phyloP scores from a whole-genome alignment of 1,139 yeast species.

The Scheffersomyces parashehatae region DNA sequence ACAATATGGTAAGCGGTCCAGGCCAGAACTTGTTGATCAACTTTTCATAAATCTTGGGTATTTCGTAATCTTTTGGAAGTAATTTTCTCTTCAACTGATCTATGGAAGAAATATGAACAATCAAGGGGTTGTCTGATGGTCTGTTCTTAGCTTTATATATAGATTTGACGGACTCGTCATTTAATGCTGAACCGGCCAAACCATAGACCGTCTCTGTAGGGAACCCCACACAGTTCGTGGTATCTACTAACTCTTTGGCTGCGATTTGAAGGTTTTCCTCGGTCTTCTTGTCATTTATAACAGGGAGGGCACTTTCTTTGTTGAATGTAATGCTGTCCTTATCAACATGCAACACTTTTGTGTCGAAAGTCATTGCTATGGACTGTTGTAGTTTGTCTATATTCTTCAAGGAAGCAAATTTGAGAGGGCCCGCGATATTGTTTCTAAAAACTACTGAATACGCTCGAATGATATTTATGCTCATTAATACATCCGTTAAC shows the following conservation, averaged over 20 bases:
- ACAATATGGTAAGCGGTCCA: constrained; percentile 85
- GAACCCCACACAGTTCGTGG: constrained; percentile 75
- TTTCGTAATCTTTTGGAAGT: constrained; percentile 44
- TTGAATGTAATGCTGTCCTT: constrained; percentile 28
- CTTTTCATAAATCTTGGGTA: constrained; percentile 67
- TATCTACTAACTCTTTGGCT: constrained; percentile 50
- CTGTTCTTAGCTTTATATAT: constrained; percentile 88
- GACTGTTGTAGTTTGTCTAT: not conserved
- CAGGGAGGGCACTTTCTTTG: constrained; percentile 29
- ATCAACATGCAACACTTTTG: constrained; percentile 35
- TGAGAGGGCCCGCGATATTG: not conserved
- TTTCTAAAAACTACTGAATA: not conserved
- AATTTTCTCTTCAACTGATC: constrained; percentile 65
- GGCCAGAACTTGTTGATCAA: constrained; percentile 84
- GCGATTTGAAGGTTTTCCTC: constrained; percentile 54
- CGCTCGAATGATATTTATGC: not conserved
- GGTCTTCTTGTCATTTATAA: constrained; percentile 54
- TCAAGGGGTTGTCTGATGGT: constrained; percentile 93
- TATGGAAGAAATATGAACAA: constrained; percentile 80
- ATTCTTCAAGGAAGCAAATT: not conserved
- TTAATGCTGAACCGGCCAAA: constrained; percentile 82
- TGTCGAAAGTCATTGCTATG: constrained; percentile 16
- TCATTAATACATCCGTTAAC: not conserved
- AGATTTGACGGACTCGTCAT: constrained; percentile 68
- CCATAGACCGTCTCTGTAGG: constrained; percentile 99